Evolutionary conservation across 1,284 basidiomycete species (phyloP).

Genomic region (Ganoderma boninense): DNA sequence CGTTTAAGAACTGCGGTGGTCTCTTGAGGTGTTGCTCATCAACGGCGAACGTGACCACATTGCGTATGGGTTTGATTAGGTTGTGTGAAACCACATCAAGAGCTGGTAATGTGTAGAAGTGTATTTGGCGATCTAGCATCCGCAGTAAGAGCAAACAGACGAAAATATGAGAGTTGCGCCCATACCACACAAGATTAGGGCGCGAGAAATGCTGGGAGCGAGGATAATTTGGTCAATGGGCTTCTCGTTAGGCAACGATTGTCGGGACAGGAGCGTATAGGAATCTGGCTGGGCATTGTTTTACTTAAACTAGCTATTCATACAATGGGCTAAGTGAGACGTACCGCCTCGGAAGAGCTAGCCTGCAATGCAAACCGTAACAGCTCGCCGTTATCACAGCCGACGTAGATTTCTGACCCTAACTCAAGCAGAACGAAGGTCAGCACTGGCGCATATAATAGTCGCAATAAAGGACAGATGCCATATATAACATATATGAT

Average conservation of each 20-base stretch:
- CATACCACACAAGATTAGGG: conserved; percentile 77
- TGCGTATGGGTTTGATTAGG: conserved; percentile 77
- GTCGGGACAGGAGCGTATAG: conserved; percentile 73
- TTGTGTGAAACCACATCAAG: conserved; percentile 72
- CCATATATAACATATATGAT: neutral
- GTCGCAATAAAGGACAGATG: neutral
- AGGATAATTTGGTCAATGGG: conserved; percentile 82
- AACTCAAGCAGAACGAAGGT: neutral
- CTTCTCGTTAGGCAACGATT: conserved; percentile 66
- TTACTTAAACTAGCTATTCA: neutral
- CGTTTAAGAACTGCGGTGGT: conserved; percentile 52
- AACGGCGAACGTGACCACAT: conserved; percentile 80
- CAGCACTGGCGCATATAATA: neutral
- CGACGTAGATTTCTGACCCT: conserved; percentile 79
- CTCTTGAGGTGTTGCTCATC: conserved; percentile 80
- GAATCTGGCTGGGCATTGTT: conserved; percentile 57
- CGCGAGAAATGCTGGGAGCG: conserved; percentile 75
- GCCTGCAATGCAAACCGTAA: conserved; percentile 71
- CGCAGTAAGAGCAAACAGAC: neutral
- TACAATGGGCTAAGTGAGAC: conserved; percentile 29
- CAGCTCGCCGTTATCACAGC: conserved; percentile 77
- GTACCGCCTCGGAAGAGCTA: conserved; percentile 59
- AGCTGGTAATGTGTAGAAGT: conserved; percentile 82
- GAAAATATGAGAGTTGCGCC: conserved; percentile 7
- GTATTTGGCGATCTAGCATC: conserved; percentile 73